phyloP scores from a whole-genome alignment of 1,284 basidiomycete species.

The Boletus sp. region DNA sequence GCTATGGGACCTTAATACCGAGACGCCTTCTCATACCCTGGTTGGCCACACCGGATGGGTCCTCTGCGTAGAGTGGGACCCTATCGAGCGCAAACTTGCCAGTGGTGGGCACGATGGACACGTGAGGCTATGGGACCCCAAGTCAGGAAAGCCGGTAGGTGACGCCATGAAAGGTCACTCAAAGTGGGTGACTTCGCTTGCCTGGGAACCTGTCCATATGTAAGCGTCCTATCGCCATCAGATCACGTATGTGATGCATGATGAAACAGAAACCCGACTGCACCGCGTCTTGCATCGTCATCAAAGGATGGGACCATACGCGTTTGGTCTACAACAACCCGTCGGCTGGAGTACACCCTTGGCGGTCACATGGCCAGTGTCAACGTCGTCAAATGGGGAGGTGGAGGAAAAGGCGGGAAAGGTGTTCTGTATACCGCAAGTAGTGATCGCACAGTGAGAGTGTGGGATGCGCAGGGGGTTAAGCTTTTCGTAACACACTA shows the following conservation, averaged over 20 bases:
- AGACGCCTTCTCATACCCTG: constrained; percentile 86
- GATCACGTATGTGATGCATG: constrained; percentile 6
- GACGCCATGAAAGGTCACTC: constrained; percentile 88
- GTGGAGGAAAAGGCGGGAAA: constrained; percentile 59
- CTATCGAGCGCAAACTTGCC: constrained; percentile 83
- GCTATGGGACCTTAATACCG: constrained; percentile 92
- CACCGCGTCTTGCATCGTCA: constrained; percentile 88
- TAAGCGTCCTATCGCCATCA: constrained; percentile 30
- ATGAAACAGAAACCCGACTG: constrained; percentile 54
- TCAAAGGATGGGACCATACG: constrained; percentile 96
- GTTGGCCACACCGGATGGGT: constrained; percentile 94
- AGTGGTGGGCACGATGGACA: constrained; percentile 91
- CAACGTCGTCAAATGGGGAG: constrained; percentile 96
- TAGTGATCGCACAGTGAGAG: constrained; percentile 88
- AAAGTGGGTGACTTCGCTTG: constrained; percentile 96
- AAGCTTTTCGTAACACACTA: constrained; percentile 15
- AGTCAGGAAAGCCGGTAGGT: constrained; percentile 80
- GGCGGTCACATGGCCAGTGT: constrained; percentile 94
- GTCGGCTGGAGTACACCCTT: constrained; percentile 79
- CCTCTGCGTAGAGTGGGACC: constrained; percentile 96
- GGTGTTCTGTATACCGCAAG: constrained; percentile 92
- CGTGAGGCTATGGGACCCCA: constrained; percentile 87
- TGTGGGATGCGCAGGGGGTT: constrained; percentile 87
- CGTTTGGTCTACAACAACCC: constrained; percentile 80
- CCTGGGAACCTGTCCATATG: constrained; percentile 97